phyloP scores from a whole-genome alignment of 768 basidiomycete genomes.

The Lactifluus subvellereus region DNA sequence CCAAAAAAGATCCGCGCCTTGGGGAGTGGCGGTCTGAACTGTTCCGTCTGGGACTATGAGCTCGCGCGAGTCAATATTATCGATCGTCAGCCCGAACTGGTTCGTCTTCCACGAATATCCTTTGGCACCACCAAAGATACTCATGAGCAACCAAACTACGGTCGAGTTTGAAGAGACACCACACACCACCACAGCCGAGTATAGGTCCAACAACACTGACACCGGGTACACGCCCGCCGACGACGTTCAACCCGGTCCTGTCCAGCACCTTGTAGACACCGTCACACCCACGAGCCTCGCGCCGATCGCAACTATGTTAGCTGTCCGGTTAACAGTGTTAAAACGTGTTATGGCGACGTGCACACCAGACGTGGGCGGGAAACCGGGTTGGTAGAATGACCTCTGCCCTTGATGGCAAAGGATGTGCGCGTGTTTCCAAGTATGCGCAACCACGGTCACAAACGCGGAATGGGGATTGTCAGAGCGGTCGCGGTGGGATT shows the following conservation, averaged over 20 bases:
- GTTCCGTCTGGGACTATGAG: constrained; percentile 26
- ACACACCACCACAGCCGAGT: too few species aligned
- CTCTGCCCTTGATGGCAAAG: constrained; percentile 27
- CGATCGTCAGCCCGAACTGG: constrained; percentile 24
- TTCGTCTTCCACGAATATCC: constrained; percentile 21
- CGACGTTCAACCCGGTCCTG: constrained; percentile 24
- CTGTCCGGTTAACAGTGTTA: constrained; percentile 1
- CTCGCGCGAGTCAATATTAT: constrained; percentile 23
- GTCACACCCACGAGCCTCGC: constrained; percentile 28
- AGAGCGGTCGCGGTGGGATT: background rate
- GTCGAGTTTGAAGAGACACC: background rate
- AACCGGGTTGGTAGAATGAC: constrained; percentile 27
- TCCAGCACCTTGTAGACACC: constrained; percentile 26
- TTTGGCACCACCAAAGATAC: background rate
- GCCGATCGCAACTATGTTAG: constrained; percentile 22
- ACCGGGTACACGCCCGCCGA: constrained; percentile 26
- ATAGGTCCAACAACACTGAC: constrained; percentile 27
- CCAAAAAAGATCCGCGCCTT: constrained; percentile 20
- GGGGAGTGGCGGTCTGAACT: constrained; percentile 13
- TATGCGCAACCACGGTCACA: constrained; percentile 1
- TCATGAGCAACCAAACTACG: background rate
- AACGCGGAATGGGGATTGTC: background rate
- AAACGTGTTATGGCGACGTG: constrained; percentile 28
- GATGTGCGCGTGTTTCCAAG: constrained; percentile 14
- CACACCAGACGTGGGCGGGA: constrained; percentile 28